Base-by-base conservation (phyloP, 352 stramenopile species). In the Globisporangium heterothallicum region DNA sequence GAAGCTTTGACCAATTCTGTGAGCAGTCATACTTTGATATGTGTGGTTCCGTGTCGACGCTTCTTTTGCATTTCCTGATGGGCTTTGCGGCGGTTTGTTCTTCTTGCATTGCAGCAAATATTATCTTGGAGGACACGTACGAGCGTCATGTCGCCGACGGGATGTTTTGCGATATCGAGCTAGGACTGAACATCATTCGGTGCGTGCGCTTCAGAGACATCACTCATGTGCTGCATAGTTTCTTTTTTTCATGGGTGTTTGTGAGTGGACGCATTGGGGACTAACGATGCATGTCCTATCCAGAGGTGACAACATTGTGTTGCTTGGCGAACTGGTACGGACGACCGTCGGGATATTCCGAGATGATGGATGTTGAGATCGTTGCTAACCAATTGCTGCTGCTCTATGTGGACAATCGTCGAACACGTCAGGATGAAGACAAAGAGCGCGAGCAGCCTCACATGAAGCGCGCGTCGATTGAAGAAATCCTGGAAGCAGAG, bases 141-240 rank as follows among this genome's bases (percentile, higher is more conserved):
- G 90, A 97, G 65, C 84, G 90, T 58, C 79, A 95, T 53, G 78
- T 95, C 30, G 78, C 86, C 26, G 76, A 75, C 44, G 75, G 74
- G 30, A 77, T 96, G 53, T 98, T 97, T 68, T 94, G 93, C 35
- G 95, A 99, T 59, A 96, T 98, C 53, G 80, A 96, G 53, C 66
- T 98, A 41, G 94, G 94, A 24, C 67, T 99, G n/a, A 98, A 98
- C 70, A 91, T 99, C 59, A 93, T 99, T 42, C 81, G 95, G 70
- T 94, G 63, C 14, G 60, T 34, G 55, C 21, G 34, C 25, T 43
- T 21, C n/a, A n/a, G n/a, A n/a, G n/a, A n/a, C 13, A 10, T 25
- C 29, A 5, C 57, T 46, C 8, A 12, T 19, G 3, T 19, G 0
- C 29, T 16, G 14, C 16, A 9, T 27, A n/a, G n/a, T n/a, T n/a